Conservation (phyloP, 2,329 filamentous ascomycete genomes). For the Claviceps sorghi region DNA sequence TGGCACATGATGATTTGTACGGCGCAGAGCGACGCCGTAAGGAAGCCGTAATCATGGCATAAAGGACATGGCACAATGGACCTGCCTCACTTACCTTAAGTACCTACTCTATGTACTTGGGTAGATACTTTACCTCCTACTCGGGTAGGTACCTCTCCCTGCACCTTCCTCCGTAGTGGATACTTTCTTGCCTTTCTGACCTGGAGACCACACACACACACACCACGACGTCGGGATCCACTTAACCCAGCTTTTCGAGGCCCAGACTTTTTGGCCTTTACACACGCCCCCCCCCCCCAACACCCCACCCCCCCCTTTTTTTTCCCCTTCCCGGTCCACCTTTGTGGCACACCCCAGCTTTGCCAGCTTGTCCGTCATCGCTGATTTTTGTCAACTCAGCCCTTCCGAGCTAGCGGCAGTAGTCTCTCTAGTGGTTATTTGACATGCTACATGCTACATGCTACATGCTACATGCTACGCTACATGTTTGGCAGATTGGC, state of each 20-base stretch:
- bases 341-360: conserved; percentile 1
- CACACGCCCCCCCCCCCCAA: background rate
- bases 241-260: background rate
- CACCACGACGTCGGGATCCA: conserved; percentile 3
- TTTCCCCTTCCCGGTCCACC: background rate
- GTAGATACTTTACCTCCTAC: too few species aligned
- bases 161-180: too few species aligned
- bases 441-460: conserved; percentile 5
- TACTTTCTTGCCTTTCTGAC: too few species aligned
- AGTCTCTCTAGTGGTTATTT: conserved; percentile 5
- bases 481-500: background rate
- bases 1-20: background rate
- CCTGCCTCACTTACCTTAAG: background rate
- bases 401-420: conserved; percentile 22
- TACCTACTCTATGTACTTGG: too few species aligned
- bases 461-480: too few species aligned
- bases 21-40: background rate
- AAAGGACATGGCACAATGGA: background rate
- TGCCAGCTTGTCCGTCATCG: conserved; percentile 5
- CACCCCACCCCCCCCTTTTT: background rate
- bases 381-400: conserved; percentile 20
- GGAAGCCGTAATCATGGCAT: background rate
- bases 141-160: too few species aligned
- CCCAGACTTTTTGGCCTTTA: background rate
- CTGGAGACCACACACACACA: background rate